A percentile compares a stretch with the other conserved stretches of the same genome.
Conservation (phyloP, 352 stramenopile species). For the Pythium insidiosum region DNA sequence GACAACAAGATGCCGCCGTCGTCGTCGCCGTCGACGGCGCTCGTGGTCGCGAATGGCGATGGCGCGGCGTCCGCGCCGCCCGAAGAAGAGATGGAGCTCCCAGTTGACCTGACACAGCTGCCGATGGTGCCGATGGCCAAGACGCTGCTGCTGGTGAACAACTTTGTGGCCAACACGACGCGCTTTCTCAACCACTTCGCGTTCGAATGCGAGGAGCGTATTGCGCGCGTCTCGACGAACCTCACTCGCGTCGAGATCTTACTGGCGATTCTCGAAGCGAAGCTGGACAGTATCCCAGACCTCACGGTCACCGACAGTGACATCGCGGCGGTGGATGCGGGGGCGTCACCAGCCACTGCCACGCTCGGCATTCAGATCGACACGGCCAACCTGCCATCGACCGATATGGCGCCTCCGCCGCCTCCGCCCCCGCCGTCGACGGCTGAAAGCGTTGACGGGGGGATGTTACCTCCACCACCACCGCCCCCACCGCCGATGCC, state of each 20-base stretch:
- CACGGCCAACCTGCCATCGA: constrained; percentile 50
- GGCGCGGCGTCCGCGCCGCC: constrained; percentile 3
- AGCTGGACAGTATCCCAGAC: constrained; percentile 80
- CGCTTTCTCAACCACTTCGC: constrained; percentile 85
- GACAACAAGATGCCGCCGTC: constrained; percentile 9
- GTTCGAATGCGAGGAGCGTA: constrained; percentile 75
- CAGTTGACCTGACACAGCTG: constrained; percentile 72
- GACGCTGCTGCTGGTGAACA: constrained; percentile 78
- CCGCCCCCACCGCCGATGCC: constrained; percentile 36
- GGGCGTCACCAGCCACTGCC: constrained; percentile 17
- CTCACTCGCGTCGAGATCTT: constrained; percentile 80
- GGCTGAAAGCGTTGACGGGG: constrained; percentile 9
- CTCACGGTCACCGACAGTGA: constrained; percentile 57
- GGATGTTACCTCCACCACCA: constrained; percentile 18
- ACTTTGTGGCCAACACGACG: constrained; percentile 83
- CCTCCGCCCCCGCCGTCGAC: constrained; percentile 13
- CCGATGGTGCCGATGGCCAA: constrained; percentile 66
- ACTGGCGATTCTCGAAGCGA: constrained; percentile 78
- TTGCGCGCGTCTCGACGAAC: constrained; percentile 55
- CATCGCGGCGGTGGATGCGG: constrained; percentile 28
- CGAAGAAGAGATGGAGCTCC: constrained; percentile 61
- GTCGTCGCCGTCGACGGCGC: constrained; percentile 30
- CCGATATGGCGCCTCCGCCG: constrained; percentile 22
- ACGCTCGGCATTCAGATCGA: constrained; percentile 42
- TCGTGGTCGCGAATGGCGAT: constrained; percentile 32